These are phyloP conservation scores for Lactarius hatsudake DNA, from an alignment of 768 basidiomycete genomes.

Conservation along the genomic window DNA sequence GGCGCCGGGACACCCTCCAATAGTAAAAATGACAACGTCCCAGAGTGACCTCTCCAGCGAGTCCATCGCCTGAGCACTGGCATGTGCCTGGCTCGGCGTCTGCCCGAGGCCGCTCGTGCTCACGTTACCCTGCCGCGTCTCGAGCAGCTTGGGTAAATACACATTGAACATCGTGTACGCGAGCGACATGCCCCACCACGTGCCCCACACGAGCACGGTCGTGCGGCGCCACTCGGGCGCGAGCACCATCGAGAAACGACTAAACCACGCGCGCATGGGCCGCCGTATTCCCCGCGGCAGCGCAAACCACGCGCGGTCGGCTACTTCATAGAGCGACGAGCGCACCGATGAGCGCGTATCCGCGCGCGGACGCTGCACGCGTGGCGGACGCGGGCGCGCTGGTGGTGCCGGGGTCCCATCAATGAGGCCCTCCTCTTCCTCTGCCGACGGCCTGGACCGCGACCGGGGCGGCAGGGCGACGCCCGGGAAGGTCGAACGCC, in stretches of 20 bases:
- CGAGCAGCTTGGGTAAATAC: conserved; percentile 82
- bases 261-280: conserved; percentile 67
- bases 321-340: conserved; percentile 44
- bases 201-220: conserved; percentile 74
- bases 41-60: conserved; percentile 63
- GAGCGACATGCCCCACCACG: conserved; percentile 75
- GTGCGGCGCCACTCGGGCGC: conserved; percentile 72
- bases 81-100: conserved; percentile 11
- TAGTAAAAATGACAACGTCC: conserved; percentile 84
- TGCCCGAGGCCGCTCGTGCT: conserved; percentile 12
- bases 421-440: neutral
- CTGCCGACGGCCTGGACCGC: neutral
- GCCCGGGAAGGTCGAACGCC: neutral
- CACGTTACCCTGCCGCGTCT: conserved; percentile 43
- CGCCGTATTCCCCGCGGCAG: conserved; percentile 55
- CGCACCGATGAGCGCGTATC: conserved; percentile 29
- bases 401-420: conserved; percentile 6
- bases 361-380: neutral
- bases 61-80: conserved; percentile 35
- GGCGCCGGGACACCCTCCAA: conserved; percentile 83
- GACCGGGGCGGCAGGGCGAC: neutral
- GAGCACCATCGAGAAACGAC: conserved; percentile 66
- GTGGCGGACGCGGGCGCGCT: conserved; percentile 17
- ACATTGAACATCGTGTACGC: conserved; percentile 94
- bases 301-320: conserved; percentile 42